phyloP scores from a whole-genome alignment of 192 early-diverging fungal species.

The Chytriomyces sp. region DNA sequence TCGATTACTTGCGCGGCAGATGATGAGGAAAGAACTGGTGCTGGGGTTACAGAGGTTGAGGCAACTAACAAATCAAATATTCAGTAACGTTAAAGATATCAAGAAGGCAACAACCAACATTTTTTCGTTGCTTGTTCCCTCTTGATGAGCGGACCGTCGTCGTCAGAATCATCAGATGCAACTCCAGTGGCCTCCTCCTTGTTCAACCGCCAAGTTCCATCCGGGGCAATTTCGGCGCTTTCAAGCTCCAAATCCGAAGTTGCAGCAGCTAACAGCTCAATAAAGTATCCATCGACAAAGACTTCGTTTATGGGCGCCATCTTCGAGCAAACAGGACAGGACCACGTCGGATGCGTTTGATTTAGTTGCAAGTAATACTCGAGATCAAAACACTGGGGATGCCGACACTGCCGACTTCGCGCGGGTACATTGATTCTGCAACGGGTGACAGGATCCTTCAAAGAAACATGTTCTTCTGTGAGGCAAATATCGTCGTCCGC shows the following conservation, averaged over 20 bases:
- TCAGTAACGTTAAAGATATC: background rate
- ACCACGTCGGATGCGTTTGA: constrained; percentile 30
- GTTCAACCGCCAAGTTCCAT: constrained; percentile 20
- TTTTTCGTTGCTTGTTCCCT: background rate
- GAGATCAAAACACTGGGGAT: constrained; percentile 34
- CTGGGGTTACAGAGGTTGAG: background rate
- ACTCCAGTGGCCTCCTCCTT: constrained; percentile 3
- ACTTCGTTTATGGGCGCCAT: constrained; percentile 22
- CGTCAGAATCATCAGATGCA: background rate
- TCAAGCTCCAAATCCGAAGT: constrained; percentile 10
- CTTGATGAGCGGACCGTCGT: background rate
- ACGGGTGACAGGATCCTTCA: constrained; percentile 24
- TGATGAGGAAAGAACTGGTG: background rate
- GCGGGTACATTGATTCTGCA: constrained; percentile 7
- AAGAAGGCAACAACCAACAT: background rate
- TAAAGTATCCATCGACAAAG: constrained; percentile 32
- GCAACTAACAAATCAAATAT: background rate
- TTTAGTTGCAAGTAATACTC: constrained; percentile 24
- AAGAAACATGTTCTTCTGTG: constrained; percentile 21
- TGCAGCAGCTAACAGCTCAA: constrained; percentile 12
- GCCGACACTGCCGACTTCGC: constrained; percentile 11
- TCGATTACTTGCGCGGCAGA: background rate
- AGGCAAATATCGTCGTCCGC: constrained; percentile 17
- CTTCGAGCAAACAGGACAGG: constrained; percentile 28
- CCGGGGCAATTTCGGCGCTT: constrained; percentile 17